Base-by-base conservation (phyloP, 805 yeast species). In the Ogataea neopini region DNA sequence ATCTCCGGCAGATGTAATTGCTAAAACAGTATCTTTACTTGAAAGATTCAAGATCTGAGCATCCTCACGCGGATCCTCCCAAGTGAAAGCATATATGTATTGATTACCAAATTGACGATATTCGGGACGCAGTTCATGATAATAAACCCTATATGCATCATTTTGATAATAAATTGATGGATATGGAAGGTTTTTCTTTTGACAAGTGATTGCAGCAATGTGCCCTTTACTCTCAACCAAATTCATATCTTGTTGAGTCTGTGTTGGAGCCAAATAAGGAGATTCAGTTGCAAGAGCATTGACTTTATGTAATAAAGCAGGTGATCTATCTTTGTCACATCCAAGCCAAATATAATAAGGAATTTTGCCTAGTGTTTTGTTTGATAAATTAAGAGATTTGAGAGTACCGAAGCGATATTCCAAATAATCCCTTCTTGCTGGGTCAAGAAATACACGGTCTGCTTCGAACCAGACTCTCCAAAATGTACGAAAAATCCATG, bases 41-140 rank as follows among this genome's bases (percentile, higher is more conserved):
- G 73, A 70, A 58, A 87, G 71, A 37, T 81, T 76, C 56, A 87
- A 72, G 47, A 87, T 83, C 42, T 74, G 74, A 50, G 80, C 78
- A 69, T 87, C 96, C 68, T 86, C 94, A 47, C 85, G 75, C 25
- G 95, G 95, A 62, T 88, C 96, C 67, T 87, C 96, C 96, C 96
- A 87, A 6, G 95, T 87, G 67, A 87, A 87, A 4, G 95, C 91
- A 62, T 87, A 88, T 50, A 87, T 88, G 64, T 86, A 87, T 68
- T 87, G 90, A 60, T 85, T 76, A 49, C 78, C 80, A 71, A 87
- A 87, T 64, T 86, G 90, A 42, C 76, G 77, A 62, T 84, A 84
- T 55, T 77, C 76, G 6, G 84, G 81, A 59, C 79, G 79, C 54
- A 81, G 63, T 59, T 85, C 92, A 63, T 87, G 89, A 59, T 82